Evolutionary conservation across 208 protist genomes (phyloP), one percentile per base, ranked within the genome.

Genomic region (Porcisia deanei): DNA sequence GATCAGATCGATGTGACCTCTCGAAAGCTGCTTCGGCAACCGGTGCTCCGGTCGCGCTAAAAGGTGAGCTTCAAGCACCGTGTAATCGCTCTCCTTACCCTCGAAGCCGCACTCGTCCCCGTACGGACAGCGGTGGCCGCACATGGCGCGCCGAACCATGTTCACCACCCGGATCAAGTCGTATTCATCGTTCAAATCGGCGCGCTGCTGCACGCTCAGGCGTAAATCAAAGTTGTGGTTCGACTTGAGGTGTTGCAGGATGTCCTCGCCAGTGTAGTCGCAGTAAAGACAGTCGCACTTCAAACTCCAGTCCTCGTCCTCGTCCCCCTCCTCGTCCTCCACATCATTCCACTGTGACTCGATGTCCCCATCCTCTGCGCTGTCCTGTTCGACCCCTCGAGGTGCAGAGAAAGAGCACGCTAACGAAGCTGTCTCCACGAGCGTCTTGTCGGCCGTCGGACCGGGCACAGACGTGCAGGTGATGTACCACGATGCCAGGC

Each of bases 161-260:
- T 97, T 97, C n/a, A 94, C 85, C 22, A 93, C 49, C 12, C 92
- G 88, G 57, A 97, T 94, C 16, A 92, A 53, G 66, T 97, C 92
- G 76, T 95, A 95, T 77, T 91, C 89, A 52, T 90, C 88, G 14
- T 71, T 47, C 22, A 94, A 75, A 55, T 89, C 89, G 7, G 66
- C 45, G 34, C 88, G 88, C 22, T 64, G 52, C 41, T 76, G 79
- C 55, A 88, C 83, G 14, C 81, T 61, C 1, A 73, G 75, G 12
- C 71, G 66, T 43, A 97, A 84, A 63, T 95, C 87, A 65, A 95
- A 91, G 12, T 63, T 14, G 70, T 95, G 90, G 20, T 39, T 75
- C 14, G 78, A 53, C 49, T 69, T 77, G 76, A 97, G 88, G 76
- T 95, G 93, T 49, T 71, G 59, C 5, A 95, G 76, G 12, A 85